A percentile compares a stretch with the other conserved stretches of the same genome.
Conservation (phyloP, 208 protist genomes). For the Giardia duodenalis region DNA sequence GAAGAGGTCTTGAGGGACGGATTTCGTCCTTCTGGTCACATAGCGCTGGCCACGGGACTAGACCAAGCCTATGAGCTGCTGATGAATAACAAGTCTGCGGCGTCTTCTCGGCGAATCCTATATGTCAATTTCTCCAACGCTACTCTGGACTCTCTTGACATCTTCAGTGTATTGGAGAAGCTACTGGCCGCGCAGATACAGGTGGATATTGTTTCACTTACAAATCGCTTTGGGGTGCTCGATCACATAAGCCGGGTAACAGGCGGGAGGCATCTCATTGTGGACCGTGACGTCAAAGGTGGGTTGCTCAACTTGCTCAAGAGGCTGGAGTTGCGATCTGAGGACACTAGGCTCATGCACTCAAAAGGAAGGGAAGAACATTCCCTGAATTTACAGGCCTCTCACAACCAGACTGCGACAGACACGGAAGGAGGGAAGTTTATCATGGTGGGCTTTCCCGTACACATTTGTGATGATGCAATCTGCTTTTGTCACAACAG, state of each 20-base stretch:
- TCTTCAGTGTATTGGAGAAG: background rate
- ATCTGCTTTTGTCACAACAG: background rate
- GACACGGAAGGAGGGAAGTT: too few species aligned
- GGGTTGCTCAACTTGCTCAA: background rate
- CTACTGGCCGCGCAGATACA: background rate
- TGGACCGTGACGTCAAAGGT: background rate
- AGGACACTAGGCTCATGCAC: background rate
- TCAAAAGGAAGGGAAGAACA: too few species aligned
- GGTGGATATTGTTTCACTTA: background rate
- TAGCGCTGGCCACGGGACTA: background rate
- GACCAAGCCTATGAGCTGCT: background rate
- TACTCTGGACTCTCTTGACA: background rate
- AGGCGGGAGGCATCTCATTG: background rate
- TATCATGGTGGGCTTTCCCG: background rate
- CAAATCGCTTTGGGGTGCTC: background rate
- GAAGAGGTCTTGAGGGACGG: background rate
- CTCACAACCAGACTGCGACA: too few species aligned
- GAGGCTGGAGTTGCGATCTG: background rate
- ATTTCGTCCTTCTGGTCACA: background rate
- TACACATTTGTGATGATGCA: background rate
- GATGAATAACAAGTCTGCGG: background rate
- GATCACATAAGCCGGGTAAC: background rate
- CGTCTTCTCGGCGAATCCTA: background rate
- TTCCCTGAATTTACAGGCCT: too few species aligned
- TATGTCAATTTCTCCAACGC: background rate